Percentiles rank a stretch among this genome's conserved stretches.
Evolutionary conservation across 1,139 yeast genomes (phyloP).

Genomic region (Pichia sp.): DNA sequence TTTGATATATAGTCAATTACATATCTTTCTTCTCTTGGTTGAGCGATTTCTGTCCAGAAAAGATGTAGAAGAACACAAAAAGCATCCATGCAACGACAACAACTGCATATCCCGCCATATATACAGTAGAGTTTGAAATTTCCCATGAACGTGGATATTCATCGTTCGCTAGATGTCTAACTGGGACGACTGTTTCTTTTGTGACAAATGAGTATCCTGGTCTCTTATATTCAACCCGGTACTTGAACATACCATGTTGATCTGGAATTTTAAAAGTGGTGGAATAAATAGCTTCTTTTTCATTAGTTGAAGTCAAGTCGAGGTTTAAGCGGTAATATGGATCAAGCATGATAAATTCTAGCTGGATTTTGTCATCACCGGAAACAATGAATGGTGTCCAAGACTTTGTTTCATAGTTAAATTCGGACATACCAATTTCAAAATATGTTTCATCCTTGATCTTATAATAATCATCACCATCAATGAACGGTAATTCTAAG

Average conservation of each 20-base stretch:
- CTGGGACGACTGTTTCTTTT: slow-evolving; percentile 66
- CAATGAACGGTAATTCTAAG: slow-evolving; percentile 6
- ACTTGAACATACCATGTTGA: slow-evolving; percentile 95
- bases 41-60: slow-evolving; percentile 15
- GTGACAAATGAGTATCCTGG: slow-evolving; percentile 65
- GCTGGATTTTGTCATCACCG: slow-evolving; percentile 43
- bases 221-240: slow-evolving; percentile 70
- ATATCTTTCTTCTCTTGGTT: background rate
- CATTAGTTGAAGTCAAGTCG: slow-evolving; percentile 24
- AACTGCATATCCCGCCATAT: slow-evolving; percentile 58
- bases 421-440: slow-evolving; percentile 60
- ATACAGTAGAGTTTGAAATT: slow-evolving; percentile 89
- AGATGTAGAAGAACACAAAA: slow-evolving; percentile 62
- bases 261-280: slow-evolving; percentile 74
- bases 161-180: slow-evolving; percentile 92
- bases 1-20: no score
- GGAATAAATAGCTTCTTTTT: slow-evolving; percentile 34
- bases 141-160: slow-evolving; percentile 94
- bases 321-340: slow-evolving; percentile 83
- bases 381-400: slow-evolving; percentile 61
- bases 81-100: slow-evolving; percentile 71
- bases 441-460: slow-evolving; percentile 62
- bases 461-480: slow-evolving; percentile 38
- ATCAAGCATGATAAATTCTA: slow-evolving; percentile 85
- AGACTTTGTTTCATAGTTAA: slow-evolving; percentile 32